Evolutionary conservation across 2,329 filamentous ascomycete species (phyloP).

Genomic region (Thermomyces lanuginosus): DNA sequence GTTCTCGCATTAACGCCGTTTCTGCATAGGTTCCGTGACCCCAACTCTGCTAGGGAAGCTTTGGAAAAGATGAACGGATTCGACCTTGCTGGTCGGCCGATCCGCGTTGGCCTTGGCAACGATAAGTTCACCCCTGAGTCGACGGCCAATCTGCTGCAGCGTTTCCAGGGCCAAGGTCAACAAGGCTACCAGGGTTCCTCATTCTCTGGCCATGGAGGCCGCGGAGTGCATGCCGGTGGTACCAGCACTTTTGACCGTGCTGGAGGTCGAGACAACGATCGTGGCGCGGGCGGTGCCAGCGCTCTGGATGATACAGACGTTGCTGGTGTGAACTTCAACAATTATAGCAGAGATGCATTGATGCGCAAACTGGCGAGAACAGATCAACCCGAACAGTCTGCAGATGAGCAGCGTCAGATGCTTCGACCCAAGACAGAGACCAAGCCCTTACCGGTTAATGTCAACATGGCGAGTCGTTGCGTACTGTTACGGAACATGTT

Average conservation of each 20-base stretch:
- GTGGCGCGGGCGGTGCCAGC: slow-evolving; percentile 72
- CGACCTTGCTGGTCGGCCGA: slow-evolving; percentile 89
- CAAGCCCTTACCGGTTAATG: slow-evolving; percentile 65
- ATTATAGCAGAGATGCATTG: slow-evolving; percentile 93
- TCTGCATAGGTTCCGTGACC: slow-evolving; percentile 62
- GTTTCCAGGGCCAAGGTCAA: slow-evolving; percentile 65
- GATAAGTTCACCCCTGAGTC: slow-evolving; percentile 99
- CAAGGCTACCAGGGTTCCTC: slow-evolving; percentile 70
- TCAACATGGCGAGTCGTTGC: slow-evolving; percentile 85
- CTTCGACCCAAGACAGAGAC: slow-evolving; percentile 63
- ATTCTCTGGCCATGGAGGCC: slow-evolving; percentile 79
- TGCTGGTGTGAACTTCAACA: slow-evolving; percentile 97
- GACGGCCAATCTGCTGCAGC: slow-evolving; percentile 79
- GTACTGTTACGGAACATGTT: slow-evolving; percentile 94
- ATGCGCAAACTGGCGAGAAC: slow-evolving; percentile 97
- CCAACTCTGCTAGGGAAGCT: slow-evolving; percentile 78
- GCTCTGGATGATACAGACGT: slow-evolving; percentile 96
- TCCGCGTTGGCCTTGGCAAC: slow-evolving; percentile 96
- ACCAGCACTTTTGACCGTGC: slow-evolving; percentile 71
- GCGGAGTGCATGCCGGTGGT: slow-evolving; percentile 64
- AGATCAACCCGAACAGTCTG: slow-evolving; percentile 53
- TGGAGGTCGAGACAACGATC: slow-evolving; percentile 74
- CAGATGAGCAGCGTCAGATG: slow-evolving; percentile 53
- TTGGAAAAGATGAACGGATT: slow-evolving; percentile 99
- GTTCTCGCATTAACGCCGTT: slow-evolving; percentile 19